Evolutionary conservation across 2,329 filamentous ascomycete species (phyloP).

Genomic region (Blumeria hordei): DNA sequence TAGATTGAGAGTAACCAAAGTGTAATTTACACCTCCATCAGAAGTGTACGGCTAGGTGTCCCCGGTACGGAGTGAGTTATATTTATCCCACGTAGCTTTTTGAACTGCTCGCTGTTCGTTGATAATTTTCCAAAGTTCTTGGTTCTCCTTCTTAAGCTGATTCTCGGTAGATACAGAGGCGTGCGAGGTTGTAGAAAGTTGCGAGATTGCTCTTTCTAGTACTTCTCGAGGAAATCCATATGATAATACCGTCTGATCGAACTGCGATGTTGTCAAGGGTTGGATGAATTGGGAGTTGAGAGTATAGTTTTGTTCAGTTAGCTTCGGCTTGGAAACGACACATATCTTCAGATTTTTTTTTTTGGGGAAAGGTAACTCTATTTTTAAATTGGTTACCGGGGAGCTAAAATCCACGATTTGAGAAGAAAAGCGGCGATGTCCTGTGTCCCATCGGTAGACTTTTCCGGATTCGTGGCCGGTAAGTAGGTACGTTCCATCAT

Average conservation of each 20-base stretch:
- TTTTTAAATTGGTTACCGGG: slow-evolving; percentile 59
- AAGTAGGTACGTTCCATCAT: slow-evolving; percentile 58
- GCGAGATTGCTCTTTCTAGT: slow-evolving; percentile 25
- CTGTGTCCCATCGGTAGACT: slow-evolving; percentile 58
- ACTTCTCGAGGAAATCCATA: slow-evolving; percentile 15
- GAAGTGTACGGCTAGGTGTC: not conserved
- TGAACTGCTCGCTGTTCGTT: slow-evolving; percentile 21
- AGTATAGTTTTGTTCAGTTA: slow-evolving; percentile 38
- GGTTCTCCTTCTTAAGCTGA: slow-evolving; percentile 18
- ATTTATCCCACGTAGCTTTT: slow-evolving; percentile 17
- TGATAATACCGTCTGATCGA: slow-evolving; percentile 7
- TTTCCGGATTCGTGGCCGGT: slow-evolving; percentile 66
- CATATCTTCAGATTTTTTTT: slow-evolving; percentile 23
- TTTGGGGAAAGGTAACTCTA: slow-evolving; percentile 36
- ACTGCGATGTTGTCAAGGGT: slow-evolving; percentile 8
- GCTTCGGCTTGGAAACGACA: slow-evolving; percentile 58
- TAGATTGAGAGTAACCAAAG: no score
- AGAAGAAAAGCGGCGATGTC: slow-evolving; percentile 8
- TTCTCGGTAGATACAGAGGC: slow-evolving; percentile 16
- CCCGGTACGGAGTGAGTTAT: slow-evolving; percentile 10
- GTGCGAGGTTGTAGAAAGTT: slow-evolving; percentile 17
- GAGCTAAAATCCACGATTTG: slow-evolving; percentile 33
- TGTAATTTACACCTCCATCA: no score
- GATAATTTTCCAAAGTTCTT: slow-evolving; percentile 22
- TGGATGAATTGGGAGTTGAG: slow-evolving; percentile 37